Evolutionary conservation across 768 basidiomycete genomes (phyloP).

Genomic region (Lactifluus subvellereus): DNA sequence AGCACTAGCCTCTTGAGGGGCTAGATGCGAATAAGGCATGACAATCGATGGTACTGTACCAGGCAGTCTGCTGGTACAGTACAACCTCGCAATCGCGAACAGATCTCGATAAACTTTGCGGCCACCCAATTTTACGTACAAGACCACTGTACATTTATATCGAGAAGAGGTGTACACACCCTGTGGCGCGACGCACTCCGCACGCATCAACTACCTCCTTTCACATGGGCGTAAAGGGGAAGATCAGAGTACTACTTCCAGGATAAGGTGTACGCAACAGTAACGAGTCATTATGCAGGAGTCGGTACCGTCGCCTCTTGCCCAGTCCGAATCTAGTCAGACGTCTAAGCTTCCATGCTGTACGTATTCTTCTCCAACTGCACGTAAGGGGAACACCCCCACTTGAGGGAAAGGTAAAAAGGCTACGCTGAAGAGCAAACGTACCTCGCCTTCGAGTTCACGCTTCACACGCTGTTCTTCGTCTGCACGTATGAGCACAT

Average conservation of each 20-base stretch:
- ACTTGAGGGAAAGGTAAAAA: background rate
- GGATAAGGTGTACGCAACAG: background rate
- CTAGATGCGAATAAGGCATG: conserved; percentile 1
- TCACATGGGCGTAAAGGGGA: no score
- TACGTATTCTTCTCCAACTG: conserved; percentile 87
- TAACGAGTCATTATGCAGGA: no score
- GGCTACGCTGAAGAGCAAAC: conserved; percentile 21
- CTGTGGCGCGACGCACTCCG: no score
- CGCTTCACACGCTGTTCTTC: conserved; percentile 67
- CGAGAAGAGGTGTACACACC: background rate
- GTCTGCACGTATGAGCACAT: conserved; percentile 78
- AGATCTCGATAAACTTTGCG: conserved; percentile 1
- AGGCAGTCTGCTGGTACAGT: background rate
- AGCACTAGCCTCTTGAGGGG: conserved; percentile 6
- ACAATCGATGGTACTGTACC: background rate
- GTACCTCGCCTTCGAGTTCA: conserved; percentile 72
- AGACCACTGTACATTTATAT: background rate
- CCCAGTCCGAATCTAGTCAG: background rate
- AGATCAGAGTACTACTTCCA: background rate
- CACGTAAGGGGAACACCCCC: background rate
- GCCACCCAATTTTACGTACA: background rate
- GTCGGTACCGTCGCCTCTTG: background rate
- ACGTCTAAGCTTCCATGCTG: conserved; percentile 44
- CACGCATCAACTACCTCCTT: no score
- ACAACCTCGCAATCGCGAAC: background rate